These are phyloP conservation scores for Entomophthora muscae DNA, from an alignment of 371 early-diverging fungal genomes.

Conservation along the genomic window DNA sequence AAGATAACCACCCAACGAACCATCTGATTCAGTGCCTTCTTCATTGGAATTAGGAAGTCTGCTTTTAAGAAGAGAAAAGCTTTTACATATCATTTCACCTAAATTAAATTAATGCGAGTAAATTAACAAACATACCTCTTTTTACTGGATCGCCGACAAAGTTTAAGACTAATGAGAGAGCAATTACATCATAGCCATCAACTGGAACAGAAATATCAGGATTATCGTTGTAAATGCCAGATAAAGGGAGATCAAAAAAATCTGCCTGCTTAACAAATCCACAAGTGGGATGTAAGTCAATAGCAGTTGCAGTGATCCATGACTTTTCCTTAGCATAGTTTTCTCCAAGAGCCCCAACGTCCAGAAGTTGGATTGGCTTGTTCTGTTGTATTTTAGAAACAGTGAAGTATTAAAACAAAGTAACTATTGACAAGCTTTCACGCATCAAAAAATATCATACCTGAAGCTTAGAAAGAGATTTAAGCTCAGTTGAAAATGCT, in stretches of 20 bases:
- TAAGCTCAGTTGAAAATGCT: not conserved
- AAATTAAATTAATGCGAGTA: not conserved
- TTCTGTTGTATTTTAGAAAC: not conserved
- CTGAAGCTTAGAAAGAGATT: not conserved
- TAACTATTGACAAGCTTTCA: not conserved
- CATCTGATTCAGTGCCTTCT: not conserved
- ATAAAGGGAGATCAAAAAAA: not conserved
- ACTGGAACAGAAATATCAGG: not conserved
- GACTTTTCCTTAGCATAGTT: not conserved
- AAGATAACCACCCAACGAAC: not conserved
- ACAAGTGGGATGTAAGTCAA: not conserved
- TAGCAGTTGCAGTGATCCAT: not conserved
- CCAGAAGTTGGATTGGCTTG: not conserved
- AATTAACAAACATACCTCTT: not conserved
- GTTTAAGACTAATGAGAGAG: conserved; percentile 1
- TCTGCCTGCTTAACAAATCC: not conserved
- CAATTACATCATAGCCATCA: not conserved
- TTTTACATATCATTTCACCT: conserved; percentile 4
- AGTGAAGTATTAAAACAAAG: not conserved
- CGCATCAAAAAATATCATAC: not conserved
- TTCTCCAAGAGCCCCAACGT: conserved; percentile 5
- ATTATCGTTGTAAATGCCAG: not conserved
- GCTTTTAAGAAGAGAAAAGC: not conserved
- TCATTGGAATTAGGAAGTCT: not conserved
- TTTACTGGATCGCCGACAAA: not conserved